phyloP scores from a whole-genome alignment of 441 rosid genomes.

The Adansonia madagascariensis region DNA sequence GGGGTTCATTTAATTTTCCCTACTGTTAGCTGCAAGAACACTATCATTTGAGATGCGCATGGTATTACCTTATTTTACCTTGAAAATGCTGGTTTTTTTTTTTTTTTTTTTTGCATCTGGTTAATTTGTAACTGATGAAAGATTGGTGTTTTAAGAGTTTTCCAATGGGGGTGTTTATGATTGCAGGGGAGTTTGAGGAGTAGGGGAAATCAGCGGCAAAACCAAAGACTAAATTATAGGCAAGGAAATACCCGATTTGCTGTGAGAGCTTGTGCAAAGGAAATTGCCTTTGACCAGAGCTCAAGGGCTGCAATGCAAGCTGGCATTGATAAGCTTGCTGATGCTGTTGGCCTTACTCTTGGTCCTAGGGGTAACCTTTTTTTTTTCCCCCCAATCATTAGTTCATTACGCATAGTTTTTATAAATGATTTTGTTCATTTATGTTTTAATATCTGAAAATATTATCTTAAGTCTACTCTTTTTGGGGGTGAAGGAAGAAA shows the following conservation, averaged over 20 bases:
- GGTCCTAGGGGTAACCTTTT: constrained; percentile 83
- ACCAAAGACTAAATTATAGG: constrained; percentile 59
- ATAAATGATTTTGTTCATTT: not conserved
- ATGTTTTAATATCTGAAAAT: not conserved
- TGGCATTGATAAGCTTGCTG: constrained; percentile 96
- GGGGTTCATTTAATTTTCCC: not conserved
- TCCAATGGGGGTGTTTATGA: not conserved
- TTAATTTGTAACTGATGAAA: not conserved
- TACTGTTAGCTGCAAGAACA: not conserved
- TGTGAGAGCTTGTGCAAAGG: constrained; percentile 82
- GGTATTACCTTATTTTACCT: not conserved
- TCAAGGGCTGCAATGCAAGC: constrained; percentile 86
- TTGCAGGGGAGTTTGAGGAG: constrained; percentile 51
- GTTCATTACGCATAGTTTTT: not conserved
- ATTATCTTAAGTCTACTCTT: not conserved
- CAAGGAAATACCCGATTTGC: constrained; percentile 53
- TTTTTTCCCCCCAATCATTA: constrained; percentile 3
- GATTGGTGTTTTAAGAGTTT: not conserved
- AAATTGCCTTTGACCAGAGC: constrained; percentile 83
- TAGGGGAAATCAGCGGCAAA: constrained; percentile 57
- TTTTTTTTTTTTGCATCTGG: not conserved
- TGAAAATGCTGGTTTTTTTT: not conserved
- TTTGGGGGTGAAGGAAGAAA: not conserved
- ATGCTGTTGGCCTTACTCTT: constrained; percentile 88
- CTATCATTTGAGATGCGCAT: not conserved